phyloP scores from a whole-genome alignment of 768 basidiomycete genomes.

The Rhizopogon vinicolor region DNA sequence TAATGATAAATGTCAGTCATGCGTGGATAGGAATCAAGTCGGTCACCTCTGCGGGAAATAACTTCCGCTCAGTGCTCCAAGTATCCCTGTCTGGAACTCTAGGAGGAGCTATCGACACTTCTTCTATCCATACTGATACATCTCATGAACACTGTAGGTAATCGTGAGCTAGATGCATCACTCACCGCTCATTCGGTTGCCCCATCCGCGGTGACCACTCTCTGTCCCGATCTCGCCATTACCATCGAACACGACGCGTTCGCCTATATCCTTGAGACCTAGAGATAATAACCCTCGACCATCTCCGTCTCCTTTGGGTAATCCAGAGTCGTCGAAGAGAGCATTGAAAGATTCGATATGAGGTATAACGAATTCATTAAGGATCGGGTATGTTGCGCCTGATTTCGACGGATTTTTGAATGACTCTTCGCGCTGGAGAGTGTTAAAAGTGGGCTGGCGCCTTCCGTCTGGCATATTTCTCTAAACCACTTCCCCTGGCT shows the following conservation, averaged over 20 bases:
- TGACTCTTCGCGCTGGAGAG: conserved; percentile 69
- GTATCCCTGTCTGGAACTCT: conserved; percentile 84
- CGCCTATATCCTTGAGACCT: conserved; percentile 78
- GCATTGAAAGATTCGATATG: conserved; percentile 97
- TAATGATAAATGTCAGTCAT: too few species aligned
- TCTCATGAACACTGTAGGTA: conserved; percentile 4
- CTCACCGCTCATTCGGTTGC: conserved; percentile 84
- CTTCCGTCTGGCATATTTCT: conserved; percentile 46
- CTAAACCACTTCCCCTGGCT: background rate
- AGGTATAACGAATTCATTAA: conserved; percentile 91
- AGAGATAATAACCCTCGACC: conserved; percentile 77
- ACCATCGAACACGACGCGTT: conserved; percentile 91
- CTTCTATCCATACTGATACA: conserved; percentile 84
- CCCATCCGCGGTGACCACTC: conserved; percentile 56
- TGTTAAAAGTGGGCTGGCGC: conserved; percentile 66
- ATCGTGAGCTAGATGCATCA: conserved; percentile 14
- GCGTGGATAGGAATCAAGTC: too few species aligned
- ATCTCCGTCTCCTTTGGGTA: conserved; percentile 67
- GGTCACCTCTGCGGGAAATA: conserved; percentile 86
- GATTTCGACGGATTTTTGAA: conserved; percentile 74
- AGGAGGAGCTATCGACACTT: conserved; percentile 77
- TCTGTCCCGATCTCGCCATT: conserved; percentile 49
- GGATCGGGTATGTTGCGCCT: conserved; percentile 67
- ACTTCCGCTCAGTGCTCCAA: conserved; percentile 64
- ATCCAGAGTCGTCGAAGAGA: conserved; percentile 89